Percentiles rank a stretch among this genome's conserved stretches.
phyloP scores from a whole-genome alignment of 805 yeast species.

The Saccharomycopsis sp. region DNA sequence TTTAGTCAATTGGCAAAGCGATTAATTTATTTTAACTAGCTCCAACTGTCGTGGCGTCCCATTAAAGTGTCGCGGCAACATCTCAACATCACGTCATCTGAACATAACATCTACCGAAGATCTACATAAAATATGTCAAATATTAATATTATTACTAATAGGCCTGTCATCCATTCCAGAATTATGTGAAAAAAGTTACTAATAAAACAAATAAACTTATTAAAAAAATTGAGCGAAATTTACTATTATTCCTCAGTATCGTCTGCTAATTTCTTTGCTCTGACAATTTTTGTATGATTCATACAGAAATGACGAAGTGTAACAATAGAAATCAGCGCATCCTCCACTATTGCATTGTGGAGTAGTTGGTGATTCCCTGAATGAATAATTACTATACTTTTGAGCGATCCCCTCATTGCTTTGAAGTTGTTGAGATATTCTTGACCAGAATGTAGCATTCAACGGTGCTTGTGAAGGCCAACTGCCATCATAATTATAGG shows the following conservation, averaged over 20 bases:
- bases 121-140: no score
- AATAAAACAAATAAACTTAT: no score
- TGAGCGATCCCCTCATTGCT: constrained; percentile 40
- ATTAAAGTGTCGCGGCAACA: no score
- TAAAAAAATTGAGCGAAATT: no score
- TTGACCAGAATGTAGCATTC: constrained; percentile 65
- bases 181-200: no score
- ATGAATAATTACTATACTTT: constrained; percentile 39
- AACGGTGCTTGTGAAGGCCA: constrained; percentile 59
- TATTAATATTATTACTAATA: no score
- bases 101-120: no score
- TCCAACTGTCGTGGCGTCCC: no score
- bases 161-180: no score
- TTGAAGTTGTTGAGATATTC: constrained; percentile 41
- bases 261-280: neutral
- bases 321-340: constrained; percentile 37
- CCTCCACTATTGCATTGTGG: constrained; percentile 39
- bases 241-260: neutral
- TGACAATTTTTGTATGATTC: constrained; percentile 26
- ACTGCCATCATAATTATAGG: constrained; percentile 39
- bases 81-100: no score
- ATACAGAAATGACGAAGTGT: constrained; percentile 31
- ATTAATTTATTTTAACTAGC: no score
- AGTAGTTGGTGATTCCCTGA: constrained; percentile 48
- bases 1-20: no score